Percentiles rank a stretch among this genome's conserved stretches.
Conservation (phyloP, 164 flowering plant species). For the Piper betle region DNA sequence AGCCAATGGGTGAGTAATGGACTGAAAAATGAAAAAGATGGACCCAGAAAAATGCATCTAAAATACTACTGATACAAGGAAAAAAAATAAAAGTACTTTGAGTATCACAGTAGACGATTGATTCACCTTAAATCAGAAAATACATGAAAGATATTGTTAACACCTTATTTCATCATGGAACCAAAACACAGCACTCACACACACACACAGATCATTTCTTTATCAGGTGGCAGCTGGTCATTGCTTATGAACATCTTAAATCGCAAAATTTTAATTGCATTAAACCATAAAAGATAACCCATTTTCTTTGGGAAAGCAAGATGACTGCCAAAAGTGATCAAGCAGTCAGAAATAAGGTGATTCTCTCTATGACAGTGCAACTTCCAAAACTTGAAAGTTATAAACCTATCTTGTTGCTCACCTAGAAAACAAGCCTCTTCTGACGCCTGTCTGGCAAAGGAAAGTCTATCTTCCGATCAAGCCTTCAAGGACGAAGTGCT, state of each 20-base stretch:
- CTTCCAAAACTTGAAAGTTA: too few species aligned
- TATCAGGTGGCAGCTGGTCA: neutral
- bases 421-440: constrained; percentile 97
- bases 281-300: too few species aligned
- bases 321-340: too few species aligned
- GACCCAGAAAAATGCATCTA: neutral
- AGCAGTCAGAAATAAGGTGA: too few species aligned
- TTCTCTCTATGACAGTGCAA: too few species aligned
- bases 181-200: neutral
- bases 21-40: neutral
- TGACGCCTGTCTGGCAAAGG: constrained; percentile 96
- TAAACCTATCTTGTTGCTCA: constrained; percentile 6
- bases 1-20: too few species aligned
- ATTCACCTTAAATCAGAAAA: too few species aligned
- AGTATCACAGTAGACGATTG: too few species aligned
- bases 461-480: constrained; percentile 91
- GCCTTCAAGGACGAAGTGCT: constrained; percentile 93
- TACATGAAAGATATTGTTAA: neutral
- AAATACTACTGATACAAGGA: too few species aligned
- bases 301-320: too few species aligned
- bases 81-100: too few species aligned
- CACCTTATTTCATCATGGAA: neutral
- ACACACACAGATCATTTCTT: neutral
- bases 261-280: neutral
- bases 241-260: neutral